Evolutionary conservation across 192 early-diverging fungal genomes (phyloP).

Genomic region (Allomyces macrogynus): DNA sequence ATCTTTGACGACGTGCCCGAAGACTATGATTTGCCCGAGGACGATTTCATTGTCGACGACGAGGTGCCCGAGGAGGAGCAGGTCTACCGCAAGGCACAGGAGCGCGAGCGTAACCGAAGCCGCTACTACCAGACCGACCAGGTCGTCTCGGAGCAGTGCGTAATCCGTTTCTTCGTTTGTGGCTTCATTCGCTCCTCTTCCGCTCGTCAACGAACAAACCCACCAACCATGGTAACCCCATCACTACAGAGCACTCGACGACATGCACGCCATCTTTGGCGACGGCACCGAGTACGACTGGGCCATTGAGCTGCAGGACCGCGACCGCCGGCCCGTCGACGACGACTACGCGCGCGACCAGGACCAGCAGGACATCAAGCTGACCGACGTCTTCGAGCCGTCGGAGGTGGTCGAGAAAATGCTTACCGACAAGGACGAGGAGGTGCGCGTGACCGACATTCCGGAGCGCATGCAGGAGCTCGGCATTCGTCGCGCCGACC

Average conservation of each 20-base stretch:
- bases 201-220: background rate
- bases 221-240: slow-evolving; percentile 10
- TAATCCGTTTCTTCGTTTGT: background rate
- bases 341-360: slow-evolving; percentile 17
- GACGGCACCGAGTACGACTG: slow-evolving; percentile 75
- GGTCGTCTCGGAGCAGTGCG: slow-evolving; percentile 7
- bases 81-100: slow-evolving; percentile 20
- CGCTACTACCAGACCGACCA: slow-evolving; percentile 1
- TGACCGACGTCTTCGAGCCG: slow-evolving; percentile 53
- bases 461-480: slow-evolving; percentile 77
- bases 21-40: slow-evolving; percentile 14
- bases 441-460: slow-evolving; percentile 65
- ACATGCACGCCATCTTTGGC: slow-evolving; percentile 48
- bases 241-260: slow-evolving; percentile 13
- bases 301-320: slow-evolving; percentile 30
- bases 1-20: slow-evolving; percentile 59
- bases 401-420: slow-evolving; percentile 65
- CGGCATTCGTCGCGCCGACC: background rate
- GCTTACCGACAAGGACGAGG: slow-evolving; percentile 82
- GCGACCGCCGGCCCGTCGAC: slow-evolving; percentile 4
- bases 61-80: slow-evolving; percentile 22
- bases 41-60: slow-evolving; percentile 32
- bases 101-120: slow-evolving; percentile 12
- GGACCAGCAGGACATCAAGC: slow-evolving; percentile 26
- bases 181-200: too few relatives aligned